Conservation (phyloP, 1,139 yeast genomes). For the Pneumocystis sp. region DNA sequence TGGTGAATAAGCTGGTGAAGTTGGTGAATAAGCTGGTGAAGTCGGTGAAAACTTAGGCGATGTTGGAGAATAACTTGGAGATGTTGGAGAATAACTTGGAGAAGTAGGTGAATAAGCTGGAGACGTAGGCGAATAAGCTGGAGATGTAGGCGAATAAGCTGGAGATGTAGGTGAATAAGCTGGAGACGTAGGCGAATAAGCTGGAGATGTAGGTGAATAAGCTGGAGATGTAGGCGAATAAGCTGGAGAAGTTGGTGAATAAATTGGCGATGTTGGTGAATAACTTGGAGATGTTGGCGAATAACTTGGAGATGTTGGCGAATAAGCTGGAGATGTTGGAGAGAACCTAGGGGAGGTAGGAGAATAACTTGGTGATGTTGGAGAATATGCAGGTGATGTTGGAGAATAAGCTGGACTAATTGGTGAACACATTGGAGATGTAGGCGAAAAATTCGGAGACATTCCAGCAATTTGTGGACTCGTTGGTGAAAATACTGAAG, state of each 20-base stretch:
- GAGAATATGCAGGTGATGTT: slow-evolving; percentile 58
- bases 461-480: background rate
- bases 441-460: slow-evolving; percentile 42
- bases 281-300: slow-evolving; percentile 61
- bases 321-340: slow-evolving; percentile 62
- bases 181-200: slow-evolving; percentile 36
- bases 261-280: slow-evolving; percentile 51
- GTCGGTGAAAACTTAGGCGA: slow-evolving; percentile 45
- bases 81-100: slow-evolving; percentile 54
- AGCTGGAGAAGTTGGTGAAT: slow-evolving; percentile 46
- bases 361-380: slow-evolving; percentile 61
- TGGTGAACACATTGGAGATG: slow-evolving; percentile 41
- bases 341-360: slow-evolving; percentile 67
- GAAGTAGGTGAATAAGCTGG: slow-evolving; percentile 63
- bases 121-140: slow-evolving; percentile 60
- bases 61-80: slow-evolving; percentile 58
- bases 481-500: slow-evolving; percentile 3
- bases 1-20: slow-evolving; percentile 43
- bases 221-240: slow-evolving; percentile 47
- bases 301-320: slow-evolving; percentile 51
- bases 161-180: slow-evolving; percentile 43
- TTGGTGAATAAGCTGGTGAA: slow-evolving; percentile 55
- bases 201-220: slow-evolving; percentile 32
- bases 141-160: slow-evolving; percentile 58
- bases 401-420: slow-evolving; percentile 40